Evolutionary conservation across 2,329 filamentous ascomycete genomes (phyloP).

Genomic region (Penicillium sp.): DNA sequence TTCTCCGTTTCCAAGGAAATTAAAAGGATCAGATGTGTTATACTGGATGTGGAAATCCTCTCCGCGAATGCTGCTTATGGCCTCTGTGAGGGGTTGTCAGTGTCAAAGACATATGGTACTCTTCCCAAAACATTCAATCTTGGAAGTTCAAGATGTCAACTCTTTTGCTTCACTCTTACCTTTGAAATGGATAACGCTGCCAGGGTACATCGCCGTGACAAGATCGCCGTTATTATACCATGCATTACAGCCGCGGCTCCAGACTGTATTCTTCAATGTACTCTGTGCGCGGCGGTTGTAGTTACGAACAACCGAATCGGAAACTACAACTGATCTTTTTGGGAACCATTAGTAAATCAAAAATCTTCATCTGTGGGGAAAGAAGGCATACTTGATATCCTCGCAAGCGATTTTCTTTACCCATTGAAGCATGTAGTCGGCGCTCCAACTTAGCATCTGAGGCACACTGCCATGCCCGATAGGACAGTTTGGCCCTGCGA

Average conservation of each 20-base stretch:
- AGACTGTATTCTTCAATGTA: constrained; percentile 29
- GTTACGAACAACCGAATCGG: constrained; percentile 20
- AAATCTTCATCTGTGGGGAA: too few species aligned
- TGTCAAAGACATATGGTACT: too few species aligned
- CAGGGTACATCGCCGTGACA: constrained; percentile 31
- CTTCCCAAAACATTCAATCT: neutral
- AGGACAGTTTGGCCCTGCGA: constrained; percentile 27
- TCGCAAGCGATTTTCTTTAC: neutral
- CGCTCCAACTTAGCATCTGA: neutral
- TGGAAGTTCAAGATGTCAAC: neutral
- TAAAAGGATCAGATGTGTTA: constrained; percentile 12
- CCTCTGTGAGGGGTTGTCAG: neutral
- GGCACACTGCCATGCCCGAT: neutral
- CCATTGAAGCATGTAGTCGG: neutral
- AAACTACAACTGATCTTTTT: constrained; percentile 23
- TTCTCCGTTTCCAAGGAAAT: constrained; percentile 13
- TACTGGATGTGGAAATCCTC: constrained; percentile 57
- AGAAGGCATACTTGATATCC: constrained; percentile 2
- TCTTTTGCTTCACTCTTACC: too few species aligned
- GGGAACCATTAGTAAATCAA: neutral
- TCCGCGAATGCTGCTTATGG: constrained; percentile 38
- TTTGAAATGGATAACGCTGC: constrained; percentile 29
- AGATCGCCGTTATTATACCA: constrained; percentile 30
- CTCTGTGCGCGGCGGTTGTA: constrained; percentile 28
- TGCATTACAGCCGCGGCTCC: constrained; percentile 30